Base-by-base conservation (phyloP, 2,329 filamentous ascomycete genomes). In the Exophiala bonariae region DNA sequence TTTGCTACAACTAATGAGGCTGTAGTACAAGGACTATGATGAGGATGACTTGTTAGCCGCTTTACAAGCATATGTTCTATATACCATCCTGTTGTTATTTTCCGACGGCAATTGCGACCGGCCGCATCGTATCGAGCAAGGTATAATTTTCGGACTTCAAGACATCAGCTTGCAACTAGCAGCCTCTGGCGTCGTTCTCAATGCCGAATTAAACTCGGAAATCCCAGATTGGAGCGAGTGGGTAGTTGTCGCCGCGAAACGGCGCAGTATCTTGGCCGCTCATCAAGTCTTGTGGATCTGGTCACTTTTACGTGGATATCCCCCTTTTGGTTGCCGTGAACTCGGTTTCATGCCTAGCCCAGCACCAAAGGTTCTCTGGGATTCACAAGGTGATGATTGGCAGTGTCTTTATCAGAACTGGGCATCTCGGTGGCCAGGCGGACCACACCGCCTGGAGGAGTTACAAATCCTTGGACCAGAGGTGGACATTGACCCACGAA, bases 181-280 rank as follows among this genome's bases (percentile, higher is more conserved):
- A 3, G 53, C 54, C 8, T 63, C 62, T 2, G 66, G 66, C 2
- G 55, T 71, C 8, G 44, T 66, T 41, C 61, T 71, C 2, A 57
- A 61, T 34, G 67, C 67, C 44, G 69, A 71, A 47, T 52, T 51
- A 5, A 49, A 59, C 9, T 59, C 65, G 41, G 50, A 38, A 17
- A 51, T 59, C 4, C 69, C 68, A 13, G 50, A 57, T 2, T 71
- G 65, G 66, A 58, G 65, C 16, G 51, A 60, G 8, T 72, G 69
- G 68, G 46, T 69, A 7, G 58, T 80, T 57, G 70, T 83, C 55
- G 81, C 82, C 52, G 69, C 71, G 35, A 83, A 83, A 58, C 75
- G 79, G 9, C 78, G 68, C 22, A 62, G 66, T 2, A 55, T 69
- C 1, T 52, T 68, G 22, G 49, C 61, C 4, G 53, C 70, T 2